Percentiles rank a stretch among this genome's conserved stretches.
These are phyloP conservation scores for Claviceps fusiformis DNA, from an alignment of 2,329 filamentous ascomycete genomes.

Conservation along the genomic window DNA sequence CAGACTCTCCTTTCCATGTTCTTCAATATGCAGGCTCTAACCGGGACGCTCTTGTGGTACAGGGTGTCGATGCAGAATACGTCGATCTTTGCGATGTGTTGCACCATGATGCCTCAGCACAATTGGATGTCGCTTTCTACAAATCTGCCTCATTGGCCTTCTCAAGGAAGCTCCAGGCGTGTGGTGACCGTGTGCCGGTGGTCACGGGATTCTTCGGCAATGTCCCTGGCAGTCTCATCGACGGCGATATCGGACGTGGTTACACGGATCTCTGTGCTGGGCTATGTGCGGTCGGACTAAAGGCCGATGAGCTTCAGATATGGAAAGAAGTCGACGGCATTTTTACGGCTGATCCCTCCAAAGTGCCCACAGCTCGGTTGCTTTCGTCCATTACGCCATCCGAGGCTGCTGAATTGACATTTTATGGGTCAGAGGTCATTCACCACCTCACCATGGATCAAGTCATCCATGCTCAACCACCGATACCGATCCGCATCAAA, in stretches of 20 bases:
- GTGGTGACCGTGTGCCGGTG: constrained; percentile 57
- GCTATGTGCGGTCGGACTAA: constrained; percentile 76
- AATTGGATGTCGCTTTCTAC: constrained; percentile 58
- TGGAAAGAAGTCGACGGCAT: constrained; percentile 99
- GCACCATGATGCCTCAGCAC: constrained; percentile 46
- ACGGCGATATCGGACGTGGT: constrained; percentile 78
- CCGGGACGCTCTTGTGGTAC: constrained; percentile 14
- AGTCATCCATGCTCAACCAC: constrained; percentile 63
- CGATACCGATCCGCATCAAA: constrained; percentile 80
- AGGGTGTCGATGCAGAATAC: constrained; percentile 74
- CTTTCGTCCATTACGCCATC: constrained; percentile 79
- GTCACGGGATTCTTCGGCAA: constrained; percentile 92
- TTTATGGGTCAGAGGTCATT: constrained; percentile 91
- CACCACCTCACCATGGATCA: constrained; percentile 99
- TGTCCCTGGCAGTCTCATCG: constrained; percentile 79
- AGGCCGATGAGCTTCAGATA: constrained; percentile 80
- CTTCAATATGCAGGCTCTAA: neutral
- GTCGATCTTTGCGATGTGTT: constrained; percentile 79
- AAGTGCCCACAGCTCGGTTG: constrained; percentile 87
- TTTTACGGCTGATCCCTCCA: constrained; percentile 71
- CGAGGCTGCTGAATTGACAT: constrained; percentile 90
- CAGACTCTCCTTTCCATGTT: neutral
- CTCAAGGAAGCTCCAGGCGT: constrained; percentile 49
- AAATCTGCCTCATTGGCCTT: constrained; percentile 47
- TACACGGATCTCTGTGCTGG: constrained; percentile 96